Conservation (phyloP, 768 basidiomycete genomes). For the Lenzites betulinus region DNA sequence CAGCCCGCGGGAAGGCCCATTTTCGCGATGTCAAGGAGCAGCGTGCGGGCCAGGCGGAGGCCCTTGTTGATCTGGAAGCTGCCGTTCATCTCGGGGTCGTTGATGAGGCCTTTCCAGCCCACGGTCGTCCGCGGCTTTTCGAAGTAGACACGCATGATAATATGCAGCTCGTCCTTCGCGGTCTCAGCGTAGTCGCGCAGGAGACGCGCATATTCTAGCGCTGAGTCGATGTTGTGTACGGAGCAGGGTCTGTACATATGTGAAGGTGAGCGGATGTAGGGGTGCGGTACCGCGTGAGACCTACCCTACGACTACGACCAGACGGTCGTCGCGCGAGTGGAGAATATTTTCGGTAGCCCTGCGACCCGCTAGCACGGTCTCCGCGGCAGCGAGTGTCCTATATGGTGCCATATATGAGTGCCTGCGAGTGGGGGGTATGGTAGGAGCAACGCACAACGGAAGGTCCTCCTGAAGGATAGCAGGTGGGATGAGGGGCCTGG, state of each 20-base stretch:
- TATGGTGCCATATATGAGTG: background rate
- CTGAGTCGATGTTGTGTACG: constrained; percentile 86
- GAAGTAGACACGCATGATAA: constrained; percentile 98
- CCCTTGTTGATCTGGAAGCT: constrained; percentile 97
- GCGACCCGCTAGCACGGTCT: constrained; percentile 89
- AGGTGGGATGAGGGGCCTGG: constrained; percentile 88
- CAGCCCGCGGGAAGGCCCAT: constrained; percentile 94
- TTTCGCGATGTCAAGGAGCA: constrained; percentile 87
- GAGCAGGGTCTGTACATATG: constrained; percentile 75
- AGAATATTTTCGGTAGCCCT: constrained; percentile 76
- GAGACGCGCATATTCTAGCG: constrained; percentile 82
- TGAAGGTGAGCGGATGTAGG: constrained; percentile 1
- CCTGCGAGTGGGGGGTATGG: background rate
- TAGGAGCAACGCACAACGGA: constrained; percentile 61
- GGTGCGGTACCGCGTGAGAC: constrained; percentile 28
- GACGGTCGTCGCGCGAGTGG: constrained; percentile 85
- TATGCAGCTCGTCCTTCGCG: constrained; percentile 83
- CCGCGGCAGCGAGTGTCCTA: constrained; percentile 77
- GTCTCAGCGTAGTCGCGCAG: constrained; percentile 79
- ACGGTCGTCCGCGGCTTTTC: constrained; percentile 96
- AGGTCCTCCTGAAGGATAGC: constrained; percentile 94
- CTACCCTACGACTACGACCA: constrained; percentile 90
- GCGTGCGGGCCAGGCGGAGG: constrained; percentile 80
- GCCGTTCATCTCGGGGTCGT: constrained; percentile 93
- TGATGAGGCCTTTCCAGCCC: constrained; percentile 99